These are phyloP conservation scores for Rhynchosporium agropyri DNA, from an alignment of 2,329 filamentous ascomycete species.

Conservation along the genomic window DNA sequence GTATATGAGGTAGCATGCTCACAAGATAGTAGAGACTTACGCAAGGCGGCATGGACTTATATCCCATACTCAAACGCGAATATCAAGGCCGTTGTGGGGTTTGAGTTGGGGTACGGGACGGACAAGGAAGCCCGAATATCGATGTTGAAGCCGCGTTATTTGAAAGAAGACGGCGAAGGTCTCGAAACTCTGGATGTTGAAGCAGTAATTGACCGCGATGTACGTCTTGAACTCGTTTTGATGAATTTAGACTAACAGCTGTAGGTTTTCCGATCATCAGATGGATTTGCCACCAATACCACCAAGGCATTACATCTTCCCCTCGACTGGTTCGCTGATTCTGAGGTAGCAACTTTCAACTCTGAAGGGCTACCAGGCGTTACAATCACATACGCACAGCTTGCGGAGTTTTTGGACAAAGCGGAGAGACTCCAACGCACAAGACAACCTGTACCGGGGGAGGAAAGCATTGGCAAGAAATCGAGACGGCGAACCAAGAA, in stretches of 20 bases:
- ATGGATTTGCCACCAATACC: constrained; percentile 23
- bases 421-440: constrained; percentile 24
- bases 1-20: constrained; percentile 27
- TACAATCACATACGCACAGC: constrained; percentile 24
- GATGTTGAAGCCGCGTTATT: constrained; percentile 25
- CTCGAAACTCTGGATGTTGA: constrained; percentile 24
- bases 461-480: constrained; percentile 24
- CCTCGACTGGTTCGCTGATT: constrained; percentile 21
- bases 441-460: constrained; percentile 24
- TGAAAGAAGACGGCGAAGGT: constrained; percentile 21
- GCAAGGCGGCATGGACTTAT: constrained; percentile 25
- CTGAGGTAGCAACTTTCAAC: constrained; percentile 17
- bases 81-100: constrained; percentile 28
- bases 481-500: constrained; percentile 25
- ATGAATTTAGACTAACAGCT: constrained; percentile 19
- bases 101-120: constrained; percentile 27
- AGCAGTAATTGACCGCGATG: constrained; percentile 24
- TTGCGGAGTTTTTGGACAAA: constrained; percentile 28
- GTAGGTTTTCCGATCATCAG: constrained; percentile 24
- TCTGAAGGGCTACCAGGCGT: constrained; percentile 14
- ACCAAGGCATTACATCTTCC: constrained; percentile 21
- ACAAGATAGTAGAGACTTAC: constrained; percentile 21
- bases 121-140: constrained; percentile 28
- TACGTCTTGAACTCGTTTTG: constrained; percentile 20
- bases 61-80: constrained; percentile 27